Percentiles rank a stretch among this genome's conserved stretches.
phyloP scores from a whole-genome alignment of 257 asterid genomes.

The Solanum bulbocastanum region DNA sequence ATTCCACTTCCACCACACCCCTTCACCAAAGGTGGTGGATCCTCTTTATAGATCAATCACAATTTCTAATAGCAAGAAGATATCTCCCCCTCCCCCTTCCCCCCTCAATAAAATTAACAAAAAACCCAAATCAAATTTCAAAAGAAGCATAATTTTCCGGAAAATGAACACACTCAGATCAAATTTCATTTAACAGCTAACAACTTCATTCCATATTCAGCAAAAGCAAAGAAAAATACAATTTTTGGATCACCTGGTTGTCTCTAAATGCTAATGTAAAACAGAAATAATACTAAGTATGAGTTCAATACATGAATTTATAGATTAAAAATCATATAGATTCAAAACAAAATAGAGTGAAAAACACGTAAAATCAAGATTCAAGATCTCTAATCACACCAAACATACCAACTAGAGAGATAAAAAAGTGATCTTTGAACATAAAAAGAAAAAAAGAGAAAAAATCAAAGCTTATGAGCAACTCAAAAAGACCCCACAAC shows the following conservation, averaged over 20 bases:
- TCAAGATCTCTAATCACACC: slow-evolving; percentile 3
- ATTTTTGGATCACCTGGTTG: not conserved
- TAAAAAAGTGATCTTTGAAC: not conserved
- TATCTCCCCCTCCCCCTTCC: not conserved
- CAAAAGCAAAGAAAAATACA: not conserved
- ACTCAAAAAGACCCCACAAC: not conserved
- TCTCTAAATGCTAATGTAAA: not conserved
- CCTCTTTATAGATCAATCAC: not conserved
- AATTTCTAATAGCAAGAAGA: not conserved
- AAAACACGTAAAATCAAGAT: not conserved
- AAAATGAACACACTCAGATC: not conserved
- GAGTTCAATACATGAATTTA: not conserved
- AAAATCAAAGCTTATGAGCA: slow-evolving; percentile 4
- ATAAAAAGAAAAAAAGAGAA: not conserved
- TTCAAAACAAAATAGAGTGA: not conserved
- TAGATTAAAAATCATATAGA: not conserved
- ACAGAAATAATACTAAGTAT: not conserved
- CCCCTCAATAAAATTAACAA: not conserved
- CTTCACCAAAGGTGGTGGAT: not conserved
- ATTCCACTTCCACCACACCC: not conserved
- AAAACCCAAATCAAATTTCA: not conserved
- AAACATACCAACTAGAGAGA: slow-evolving; percentile 9
- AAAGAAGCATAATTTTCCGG: not conserved
- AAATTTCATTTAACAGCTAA: not conserved
- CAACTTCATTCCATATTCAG: not conserved